Base-by-base conservation (phyloP, 2,329 filamentous ascomycete species). In the Ascochyta koolunga region DNA sequence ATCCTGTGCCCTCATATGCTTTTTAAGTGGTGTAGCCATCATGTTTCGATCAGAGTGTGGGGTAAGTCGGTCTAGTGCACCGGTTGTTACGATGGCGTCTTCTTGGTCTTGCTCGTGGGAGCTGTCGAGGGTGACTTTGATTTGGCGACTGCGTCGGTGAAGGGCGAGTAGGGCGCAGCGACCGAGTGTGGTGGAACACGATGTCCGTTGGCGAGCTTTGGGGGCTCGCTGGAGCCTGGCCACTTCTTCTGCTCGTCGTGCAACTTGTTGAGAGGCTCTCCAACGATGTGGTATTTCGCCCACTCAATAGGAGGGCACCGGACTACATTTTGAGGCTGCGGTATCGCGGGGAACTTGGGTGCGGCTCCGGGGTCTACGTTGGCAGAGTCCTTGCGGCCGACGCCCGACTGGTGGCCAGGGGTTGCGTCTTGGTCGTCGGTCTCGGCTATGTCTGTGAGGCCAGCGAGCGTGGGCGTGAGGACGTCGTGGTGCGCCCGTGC, bases 261-360 rank as follows among this genome's bases (percentile, higher is more conserved):
- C 59, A 97, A 80, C 71, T 87, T 89, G 74, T 97, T 91, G 31
- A 97, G 80, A 1, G 90, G 86, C 55, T 90, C 88, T 42, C 91
- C 93, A 3, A 95, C 86, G n/a, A 97, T 82, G 64, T 91, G 90
- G 74, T 98, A 98, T 70, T 96, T 93, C 11, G 87, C 86, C 93
- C 93, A 98, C 78, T 97, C 96, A 68, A 98, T 88, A 8, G 91
- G 89, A 8, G 93, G 93, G 77, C 88, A 91, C 35, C 93, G 87
- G 22, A 96, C 88, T 0, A 98, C 80, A 63, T 89, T 89, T 73
- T 97, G 93, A 6, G 90, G 86, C 13, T 83, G 83, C 0, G 93
- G 93, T 13, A 97, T 83, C 16, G 77, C 78, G 2, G 84, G 79
- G 78, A 92, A 92, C 22, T 63, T 57, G 18, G 59, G 54, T 5